phyloP scores from a whole-genome alignment of 257 asterid species.

The Solanum chiquidenum region DNA sequence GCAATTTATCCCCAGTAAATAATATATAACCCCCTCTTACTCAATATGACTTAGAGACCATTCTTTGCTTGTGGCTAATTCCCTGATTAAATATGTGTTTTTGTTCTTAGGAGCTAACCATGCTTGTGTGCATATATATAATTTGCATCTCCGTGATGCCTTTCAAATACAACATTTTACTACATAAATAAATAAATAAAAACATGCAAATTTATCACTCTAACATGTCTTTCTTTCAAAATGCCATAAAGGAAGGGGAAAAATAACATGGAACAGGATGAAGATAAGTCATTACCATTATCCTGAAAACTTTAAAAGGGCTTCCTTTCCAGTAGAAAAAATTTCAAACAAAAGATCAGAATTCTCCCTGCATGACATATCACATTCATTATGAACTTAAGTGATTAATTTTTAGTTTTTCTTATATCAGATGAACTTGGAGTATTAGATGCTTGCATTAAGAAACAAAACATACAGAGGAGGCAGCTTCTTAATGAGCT shows the following conservation, averaged over 20 bases:
- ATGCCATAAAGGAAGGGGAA: neutral
- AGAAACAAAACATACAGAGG: neutral
- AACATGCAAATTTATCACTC: neutral
- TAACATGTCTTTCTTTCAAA: neutral
- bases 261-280: neutral
- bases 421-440: neutral
- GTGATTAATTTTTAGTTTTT: neutral
- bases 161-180: no score
- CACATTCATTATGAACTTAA: neutral
- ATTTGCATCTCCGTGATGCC: no score
- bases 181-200: no score
- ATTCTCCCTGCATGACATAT: neutral
- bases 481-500: slow-evolving; percentile 3
- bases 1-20: neutral
- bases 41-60: neutral
- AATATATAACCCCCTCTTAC: neutral
- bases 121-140: no score
- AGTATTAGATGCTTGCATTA: neutral
- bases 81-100: neutral
- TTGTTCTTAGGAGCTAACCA: neutral
- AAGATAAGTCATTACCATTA: neutral
- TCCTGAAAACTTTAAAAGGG: neutral
- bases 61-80: neutral
- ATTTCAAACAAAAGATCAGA: neutral
- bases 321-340: neutral